Percentiles rank a stretch among this genome's conserved stretches.
Conservation (phyloP, 2,329 filamentous ascomycete genomes). For the Corynespora cassiicola region DNA sequence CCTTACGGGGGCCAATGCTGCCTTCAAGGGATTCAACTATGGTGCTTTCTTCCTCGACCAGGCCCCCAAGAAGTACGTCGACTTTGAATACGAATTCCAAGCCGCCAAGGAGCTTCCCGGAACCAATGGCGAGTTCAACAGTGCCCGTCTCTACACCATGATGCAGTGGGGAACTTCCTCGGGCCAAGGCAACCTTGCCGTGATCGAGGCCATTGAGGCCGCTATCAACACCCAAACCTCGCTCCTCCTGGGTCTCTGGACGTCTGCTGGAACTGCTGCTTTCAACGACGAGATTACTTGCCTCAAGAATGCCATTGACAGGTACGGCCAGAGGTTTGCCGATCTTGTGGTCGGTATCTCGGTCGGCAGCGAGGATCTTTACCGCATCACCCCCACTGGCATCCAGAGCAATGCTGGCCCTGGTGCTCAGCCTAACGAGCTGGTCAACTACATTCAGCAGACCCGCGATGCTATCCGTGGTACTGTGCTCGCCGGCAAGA, state of each 20-base stretch:
- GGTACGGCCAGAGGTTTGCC: constrained; percentile 72
- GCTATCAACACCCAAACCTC: constrained; percentile 81
- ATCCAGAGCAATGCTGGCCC: constrained; percentile 64
- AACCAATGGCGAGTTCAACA: constrained; percentile 68
- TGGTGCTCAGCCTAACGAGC: constrained; percentile 66
- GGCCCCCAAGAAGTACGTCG: constrained; percentile 64
- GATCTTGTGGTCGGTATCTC: constrained; percentile 80
- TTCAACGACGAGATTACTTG: constrained; percentile 79
- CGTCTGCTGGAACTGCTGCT: constrained; percentile 67
- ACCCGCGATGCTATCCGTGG: constrained; percentile 69
- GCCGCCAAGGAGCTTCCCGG: constrained; percentile 68
- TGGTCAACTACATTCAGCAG: constrained; percentile 74
- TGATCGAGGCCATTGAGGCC: constrained; percentile 76
- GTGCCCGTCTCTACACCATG: constrained; percentile 78
- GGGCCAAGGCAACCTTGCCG: too few relatives aligned
- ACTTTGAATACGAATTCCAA: constrained; percentile 75
- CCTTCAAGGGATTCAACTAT: constrained; percentile 73
- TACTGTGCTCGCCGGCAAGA: constrained; percentile 63
- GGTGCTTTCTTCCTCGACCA: constrained; percentile 68
- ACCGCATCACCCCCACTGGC: constrained; percentile 69
- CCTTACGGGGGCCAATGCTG: constrained; percentile 47
- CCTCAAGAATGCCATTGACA: constrained; percentile 70
- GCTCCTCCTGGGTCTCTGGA: constrained; percentile 85
- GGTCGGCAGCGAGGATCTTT: constrained; percentile 80
- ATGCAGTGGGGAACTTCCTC: constrained; percentile 71